Percentiles rank a stretch among this genome's conserved stretches.
phyloP scores from a whole-genome alignment of 345 rosid genomes.

The Abelmoschus esculentus region DNA sequence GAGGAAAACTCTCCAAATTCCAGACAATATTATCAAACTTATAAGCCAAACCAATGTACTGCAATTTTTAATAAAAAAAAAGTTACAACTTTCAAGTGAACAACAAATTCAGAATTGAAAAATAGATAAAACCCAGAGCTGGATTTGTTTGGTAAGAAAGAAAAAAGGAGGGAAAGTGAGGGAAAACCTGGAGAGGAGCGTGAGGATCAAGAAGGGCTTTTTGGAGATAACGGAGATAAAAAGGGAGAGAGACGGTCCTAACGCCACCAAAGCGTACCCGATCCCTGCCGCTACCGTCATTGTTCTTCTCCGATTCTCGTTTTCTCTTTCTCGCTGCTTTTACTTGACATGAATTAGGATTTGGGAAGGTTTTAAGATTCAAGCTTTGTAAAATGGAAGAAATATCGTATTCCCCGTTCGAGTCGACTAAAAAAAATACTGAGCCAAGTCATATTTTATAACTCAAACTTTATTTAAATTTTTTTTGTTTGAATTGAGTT shows the following conservation, averaged over 20 bases:
- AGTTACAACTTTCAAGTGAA: neutral
- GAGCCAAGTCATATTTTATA: too few species aligned
- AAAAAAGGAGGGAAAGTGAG: too few species aligned
- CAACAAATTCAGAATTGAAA: constrained; percentile 4
- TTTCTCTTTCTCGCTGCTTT: neutral
- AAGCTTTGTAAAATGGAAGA: neutral
- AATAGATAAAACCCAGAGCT: neutral
- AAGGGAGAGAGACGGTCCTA: constrained; percentile 83
- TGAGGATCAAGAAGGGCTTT: constrained; percentile 87
- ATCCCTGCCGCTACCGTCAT: constrained; percentile 92
- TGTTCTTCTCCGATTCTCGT: constrained; percentile 12
- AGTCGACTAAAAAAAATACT: too few species aligned
- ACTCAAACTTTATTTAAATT: too few species aligned
- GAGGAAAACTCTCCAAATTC: constrained; percentile 82
- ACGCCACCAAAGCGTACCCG: constrained; percentile 75
- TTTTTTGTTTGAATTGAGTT: too few species aligned
- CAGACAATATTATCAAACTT: constrained; percentile 77
- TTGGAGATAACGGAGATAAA: constrained; percentile 88
- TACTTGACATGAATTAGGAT: constrained; percentile 6
- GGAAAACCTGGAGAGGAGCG: constrained; percentile 78
- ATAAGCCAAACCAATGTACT: constrained; percentile 91
- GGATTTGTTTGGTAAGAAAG: neutral
- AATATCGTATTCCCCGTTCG: too few species aligned
- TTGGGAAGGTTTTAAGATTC: neutral
- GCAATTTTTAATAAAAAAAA: constrained; percentile 10